Conservation (phyloP, 352 stramenopile genomes). For the Globisporangium echinulatum region DNA sequence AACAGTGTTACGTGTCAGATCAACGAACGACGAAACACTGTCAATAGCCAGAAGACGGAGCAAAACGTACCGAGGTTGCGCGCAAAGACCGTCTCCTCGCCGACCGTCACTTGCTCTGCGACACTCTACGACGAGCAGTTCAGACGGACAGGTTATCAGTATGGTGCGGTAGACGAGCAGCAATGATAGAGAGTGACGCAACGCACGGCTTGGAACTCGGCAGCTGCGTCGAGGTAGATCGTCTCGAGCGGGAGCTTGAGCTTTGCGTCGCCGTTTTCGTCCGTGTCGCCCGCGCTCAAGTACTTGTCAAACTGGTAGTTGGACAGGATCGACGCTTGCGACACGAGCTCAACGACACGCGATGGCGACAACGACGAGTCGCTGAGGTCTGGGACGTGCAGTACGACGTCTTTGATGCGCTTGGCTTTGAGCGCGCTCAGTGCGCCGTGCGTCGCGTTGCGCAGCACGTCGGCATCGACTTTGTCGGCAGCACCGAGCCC, state of each 20-base stretch:
- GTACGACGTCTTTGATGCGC: constrained; percentile 37
- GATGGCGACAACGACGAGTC: constrained; percentile 18
- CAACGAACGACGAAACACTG: no score
- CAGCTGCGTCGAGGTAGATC: constrained; percentile 50
- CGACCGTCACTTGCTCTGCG: constrained; percentile 54
- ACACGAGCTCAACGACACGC: constrained; percentile 62
- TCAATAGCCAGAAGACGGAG: no score
- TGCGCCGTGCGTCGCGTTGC: constrained; percentile 60
- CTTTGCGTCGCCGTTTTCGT: constrained; percentile 58
- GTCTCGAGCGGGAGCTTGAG: constrained; percentile 56
- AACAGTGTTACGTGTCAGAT: no score
- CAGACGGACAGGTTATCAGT: no score
- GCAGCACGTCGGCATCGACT: constrained; percentile 55
- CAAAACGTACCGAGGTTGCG: constrained; percentile 58
- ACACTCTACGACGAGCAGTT: constrained; percentile 24
- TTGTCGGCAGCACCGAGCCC: constrained; percentile 63
- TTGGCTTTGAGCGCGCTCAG: constrained; percentile 46
- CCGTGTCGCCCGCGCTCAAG: constrained; percentile 37
- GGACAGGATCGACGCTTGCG: constrained; percentile 71
- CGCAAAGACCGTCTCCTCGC: constrained; percentile 80
- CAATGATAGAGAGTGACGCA: neutral
- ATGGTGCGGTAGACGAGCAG: neutral
- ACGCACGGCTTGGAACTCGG: constrained; percentile 49
- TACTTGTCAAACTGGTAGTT: constrained; percentile 88
- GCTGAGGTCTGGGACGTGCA: constrained; percentile 43